Evolutionary conservation across 2,329 filamentous ascomycete species (phyloP).

Genomic region (Fusarium praegraminearum): DNA sequence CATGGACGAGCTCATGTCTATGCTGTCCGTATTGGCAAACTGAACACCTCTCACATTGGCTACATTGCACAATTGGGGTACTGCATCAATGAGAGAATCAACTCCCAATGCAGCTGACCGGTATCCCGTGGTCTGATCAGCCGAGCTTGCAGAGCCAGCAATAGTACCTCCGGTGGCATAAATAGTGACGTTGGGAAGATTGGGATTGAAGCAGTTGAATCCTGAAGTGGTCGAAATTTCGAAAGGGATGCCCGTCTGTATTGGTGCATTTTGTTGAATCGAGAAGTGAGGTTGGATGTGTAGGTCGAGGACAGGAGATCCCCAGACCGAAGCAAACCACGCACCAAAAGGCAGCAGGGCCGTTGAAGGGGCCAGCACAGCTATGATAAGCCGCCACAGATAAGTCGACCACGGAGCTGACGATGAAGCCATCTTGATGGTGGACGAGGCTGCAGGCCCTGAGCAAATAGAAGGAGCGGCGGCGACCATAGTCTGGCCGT

Average conservation of each 20-base stretch:
- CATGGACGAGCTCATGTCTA: slow-evolving; percentile 61
- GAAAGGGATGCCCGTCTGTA: slow-evolving; percentile 23
- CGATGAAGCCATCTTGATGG: slow-evolving; percentile 36
- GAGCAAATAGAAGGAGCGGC: slow-evolving; percentile 28
- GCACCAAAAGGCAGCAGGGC: slow-evolving; percentile 41
- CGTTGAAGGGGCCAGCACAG: slow-evolving; percentile 43
- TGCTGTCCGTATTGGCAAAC: slow-evolving; percentile 62
- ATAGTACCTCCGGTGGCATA: slow-evolving; percentile 71
- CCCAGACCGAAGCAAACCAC: slow-evolving; percentile 46
- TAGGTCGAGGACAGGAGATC: slow-evolving; percentile 43
- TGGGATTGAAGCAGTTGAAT: slow-evolving; percentile 45
- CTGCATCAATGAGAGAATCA: slow-evolving; percentile 64
- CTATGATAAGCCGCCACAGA: slow-evolving; percentile 41
- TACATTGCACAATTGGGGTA: slow-evolving; percentile 66
- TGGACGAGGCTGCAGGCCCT: slow-evolving; percentile 33
- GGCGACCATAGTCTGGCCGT: slow-evolving; percentile 31
- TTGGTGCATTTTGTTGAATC: slow-evolving; percentile 34
- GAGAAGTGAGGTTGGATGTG: slow-evolving; percentile 37
- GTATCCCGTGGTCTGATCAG: slow-evolving; percentile 61
- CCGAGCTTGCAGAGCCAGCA: slow-evolving; percentile 62
- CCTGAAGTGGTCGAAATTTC: slow-evolving; percentile 26
- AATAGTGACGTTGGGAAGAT: slow-evolving; percentile 67
- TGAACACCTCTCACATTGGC: slow-evolving; percentile 67
- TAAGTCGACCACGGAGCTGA: slow-evolving; percentile 41
- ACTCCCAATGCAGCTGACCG: slow-evolving; percentile 60